Evolutionary conservation across 2,329 filamentous ascomycete species (phyloP), one percentile per base, ranked within the genome.

Genomic region (Fusarium poae): DNA sequence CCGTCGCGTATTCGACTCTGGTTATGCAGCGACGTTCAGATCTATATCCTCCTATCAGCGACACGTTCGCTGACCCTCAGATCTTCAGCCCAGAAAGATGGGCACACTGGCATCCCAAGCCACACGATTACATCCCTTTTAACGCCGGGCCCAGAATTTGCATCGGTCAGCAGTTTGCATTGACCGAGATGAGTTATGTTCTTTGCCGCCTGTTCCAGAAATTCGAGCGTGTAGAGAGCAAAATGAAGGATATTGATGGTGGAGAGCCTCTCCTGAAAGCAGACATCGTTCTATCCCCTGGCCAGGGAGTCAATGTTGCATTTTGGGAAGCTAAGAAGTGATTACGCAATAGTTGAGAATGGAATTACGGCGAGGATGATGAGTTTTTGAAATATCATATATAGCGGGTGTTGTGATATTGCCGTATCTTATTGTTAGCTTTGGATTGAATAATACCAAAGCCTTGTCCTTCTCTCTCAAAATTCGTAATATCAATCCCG

Each of bases 141-240:
- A 93, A 92, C 75, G 89, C 89, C 13, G 91, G 91, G 1, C 89
- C 91, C 43, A 82, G 91, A 32, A 91, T 92, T 74, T 92, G 91
- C 78, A 88, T 94, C 62, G 91, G 91, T 3, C 91, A 95, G 83
- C 91, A 95, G 78, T 95, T 94, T 77, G 92, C 92, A 16, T 79
- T 94, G 46, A 93, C 91, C 0, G 91, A 94, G 82, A 92, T 92
- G 82, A 82, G 82, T 30, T 94, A 94, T 76, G 89, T 91, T 12
- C 84, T 93, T 63, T 89, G 90, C 29, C 83, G 92, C 44, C 74
- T 95, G 68, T 87, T 94, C 75, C 92, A 95, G 81, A 83, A 85
- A 25, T 96, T 91, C 75, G 87, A 89, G 56, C 79, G 83, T 13
- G 82, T 93, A 10, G 86, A 88, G 73, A 86, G 81, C 73, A 80